Evolutionary conservation across 2,329 filamentous ascomycete genomes (phyloP).

Genomic region (Ophiostoma sp.): DNA sequence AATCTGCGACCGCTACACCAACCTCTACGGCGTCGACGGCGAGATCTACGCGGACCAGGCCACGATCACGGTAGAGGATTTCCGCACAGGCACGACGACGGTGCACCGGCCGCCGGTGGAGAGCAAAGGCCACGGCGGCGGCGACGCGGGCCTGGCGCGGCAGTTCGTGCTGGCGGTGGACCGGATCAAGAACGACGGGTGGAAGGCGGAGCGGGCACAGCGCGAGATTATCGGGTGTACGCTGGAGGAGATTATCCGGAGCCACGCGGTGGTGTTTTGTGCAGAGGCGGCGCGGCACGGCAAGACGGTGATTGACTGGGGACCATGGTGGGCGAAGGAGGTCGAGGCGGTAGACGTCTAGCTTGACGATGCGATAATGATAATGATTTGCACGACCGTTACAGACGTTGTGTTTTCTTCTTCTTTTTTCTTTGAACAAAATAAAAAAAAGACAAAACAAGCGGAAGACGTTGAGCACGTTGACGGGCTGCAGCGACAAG

Average conservation of each 20-base stretch:
- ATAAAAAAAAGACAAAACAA: too few relatives aligned
- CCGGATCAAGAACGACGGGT: conserved; percentile 65
- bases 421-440: too few relatives aligned
- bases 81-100: conserved; percentile 52
- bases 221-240: conserved; percentile 71
- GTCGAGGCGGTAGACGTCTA: conserved; percentile 34
- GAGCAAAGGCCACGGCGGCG: conserved; percentile 63
- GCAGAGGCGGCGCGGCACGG: conserved; percentile 77
- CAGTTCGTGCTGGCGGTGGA: conserved; percentile 81
- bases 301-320: conserved; percentile 68
- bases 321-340: conserved; percentile 64
- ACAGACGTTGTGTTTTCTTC: too few relatives aligned
- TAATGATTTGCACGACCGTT: neutral
- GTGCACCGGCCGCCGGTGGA: conserved; percentile 57
- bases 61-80: conserved; percentile 70
- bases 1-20: conserved; percentile 78
- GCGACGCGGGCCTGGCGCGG: conserved; percentile 71
- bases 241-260: conserved; percentile 79
- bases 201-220: conserved; percentile 67
- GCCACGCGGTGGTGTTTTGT: conserved; percentile 89
- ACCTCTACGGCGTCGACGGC: conserved; percentile 79
- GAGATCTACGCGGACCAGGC: conserved; percentile 81
- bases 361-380: neutral
- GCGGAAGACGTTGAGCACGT: neutral
- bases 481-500: neutral